These are phyloP conservation scores for Crotalaria pallida DNA, from an alignment of 306 rosid genomes.

Conservation along the genomic window DNA sequence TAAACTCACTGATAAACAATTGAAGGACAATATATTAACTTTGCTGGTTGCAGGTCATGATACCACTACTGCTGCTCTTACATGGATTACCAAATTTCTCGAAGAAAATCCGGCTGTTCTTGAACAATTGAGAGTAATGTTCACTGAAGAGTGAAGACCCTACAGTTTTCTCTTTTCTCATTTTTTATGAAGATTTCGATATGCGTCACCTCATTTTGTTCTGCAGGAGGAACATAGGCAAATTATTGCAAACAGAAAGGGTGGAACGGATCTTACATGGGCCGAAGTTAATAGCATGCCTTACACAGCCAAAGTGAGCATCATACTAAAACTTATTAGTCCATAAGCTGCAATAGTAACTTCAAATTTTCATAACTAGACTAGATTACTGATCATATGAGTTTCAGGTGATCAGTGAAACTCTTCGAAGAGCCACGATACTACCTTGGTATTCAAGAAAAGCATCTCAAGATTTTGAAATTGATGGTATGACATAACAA, in stretches of 20 bases:
- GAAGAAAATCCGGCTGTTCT: constrained; percentile 65
- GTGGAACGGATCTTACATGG: constrained; percentile 67
- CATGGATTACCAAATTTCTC: constrained; percentile 79
- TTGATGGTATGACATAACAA: constrained; percentile 47
- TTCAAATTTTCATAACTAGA: neutral
- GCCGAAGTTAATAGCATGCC: constrained; percentile 72
- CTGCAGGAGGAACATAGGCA: constrained; percentile 71
- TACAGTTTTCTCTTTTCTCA: neutral
- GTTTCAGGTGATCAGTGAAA: constrained; percentile 69
- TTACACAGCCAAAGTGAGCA: constrained; percentile 66
- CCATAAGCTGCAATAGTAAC: neutral
- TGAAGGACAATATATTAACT: constrained; percentile 80
- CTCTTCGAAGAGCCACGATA: constrained; percentile 76
- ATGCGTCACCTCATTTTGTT: neutral
- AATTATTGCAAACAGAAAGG: constrained; percentile 51
- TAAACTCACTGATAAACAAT: constrained; percentile 65
- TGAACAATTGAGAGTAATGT: constrained; percentile 58
- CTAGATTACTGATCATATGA: neutral
- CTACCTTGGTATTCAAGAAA: constrained; percentile 87
- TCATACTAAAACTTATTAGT: neutral
- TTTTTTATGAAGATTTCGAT: neutral
- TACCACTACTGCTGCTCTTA: constrained; percentile 89
- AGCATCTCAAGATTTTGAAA: constrained; percentile 77
- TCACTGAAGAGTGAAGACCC: neutral
- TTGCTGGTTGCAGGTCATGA: constrained; percentile 86